Conservation (phyloP, 768 basidiomycete species). For the Leccinum boreale region DNA sequence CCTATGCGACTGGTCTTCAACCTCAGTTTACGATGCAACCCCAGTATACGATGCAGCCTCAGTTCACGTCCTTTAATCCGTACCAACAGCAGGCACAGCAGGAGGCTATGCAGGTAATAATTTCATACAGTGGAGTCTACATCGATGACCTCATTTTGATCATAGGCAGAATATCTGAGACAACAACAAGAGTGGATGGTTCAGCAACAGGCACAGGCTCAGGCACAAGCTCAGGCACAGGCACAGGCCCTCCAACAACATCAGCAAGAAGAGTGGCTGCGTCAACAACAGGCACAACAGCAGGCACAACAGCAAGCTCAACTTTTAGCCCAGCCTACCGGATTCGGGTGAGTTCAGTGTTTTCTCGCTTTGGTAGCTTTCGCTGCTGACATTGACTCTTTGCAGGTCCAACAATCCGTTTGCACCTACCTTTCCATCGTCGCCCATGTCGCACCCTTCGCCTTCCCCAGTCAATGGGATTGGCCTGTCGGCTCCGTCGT, state of each 20-base stretch:
- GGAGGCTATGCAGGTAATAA: slow-evolving; percentile 66
- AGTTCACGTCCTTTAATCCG: slow-evolving; percentile 91
- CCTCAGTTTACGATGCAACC: slow-evolving; percentile 80
- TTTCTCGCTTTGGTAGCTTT: neutral
- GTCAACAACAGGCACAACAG: slow-evolving; percentile 57
- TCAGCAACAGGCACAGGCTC: slow-evolving; percentile 48
- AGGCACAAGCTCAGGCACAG: slow-evolving; percentile 23
- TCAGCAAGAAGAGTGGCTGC: slow-evolving; percentile 54
- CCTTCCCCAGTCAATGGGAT: slow-evolving; percentile 32
- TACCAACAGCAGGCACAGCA: slow-evolving; percentile 92
- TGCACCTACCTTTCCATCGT: slow-evolving; percentile 43
- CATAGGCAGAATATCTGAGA: slow-evolving; percentile 41
- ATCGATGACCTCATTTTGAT: slow-evolving; percentile 7
- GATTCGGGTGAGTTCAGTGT: slow-evolving; percentile 57
- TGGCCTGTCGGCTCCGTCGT: slow-evolving; percentile 41
- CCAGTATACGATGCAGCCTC: slow-evolving; percentile 72
- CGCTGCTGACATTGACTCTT: slow-evolving; percentile 23
- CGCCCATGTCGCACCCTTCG: slow-evolving; percentile 33
- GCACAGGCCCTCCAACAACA: slow-evolving; percentile 41
- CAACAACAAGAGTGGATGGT: slow-evolving; percentile 69
- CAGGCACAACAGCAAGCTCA: slow-evolving; percentile 29
- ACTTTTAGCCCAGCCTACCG: slow-evolving; percentile 63
- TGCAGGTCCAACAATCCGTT: slow-evolving; percentile 94
- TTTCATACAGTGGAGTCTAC: neutral
- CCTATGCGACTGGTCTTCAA: slow-evolving; percentile 55